phyloP scores from a whole-genome alignment of 1,139 yeast species.

The Kodamaea plutei region DNA sequence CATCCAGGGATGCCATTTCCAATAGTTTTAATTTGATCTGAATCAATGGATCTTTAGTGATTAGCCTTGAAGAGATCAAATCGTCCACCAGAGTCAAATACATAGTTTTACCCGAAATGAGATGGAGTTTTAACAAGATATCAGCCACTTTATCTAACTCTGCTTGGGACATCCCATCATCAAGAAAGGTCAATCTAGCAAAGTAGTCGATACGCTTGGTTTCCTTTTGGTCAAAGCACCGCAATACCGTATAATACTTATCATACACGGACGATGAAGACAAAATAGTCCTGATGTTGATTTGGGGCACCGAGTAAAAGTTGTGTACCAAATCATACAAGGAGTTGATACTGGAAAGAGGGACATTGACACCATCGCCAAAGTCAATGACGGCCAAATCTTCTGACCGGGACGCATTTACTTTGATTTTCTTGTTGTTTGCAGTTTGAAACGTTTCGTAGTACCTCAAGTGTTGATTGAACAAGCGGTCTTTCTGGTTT shows the following conservation, averaged over 20 bases:
- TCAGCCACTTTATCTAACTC: slow-evolving; percentile 10
- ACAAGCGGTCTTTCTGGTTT: background rate
- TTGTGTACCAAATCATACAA: slow-evolving; percentile 16
- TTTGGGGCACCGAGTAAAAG: slow-evolving; percentile 13
- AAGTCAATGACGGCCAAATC: slow-evolving; percentile 9
- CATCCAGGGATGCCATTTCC: background rate
- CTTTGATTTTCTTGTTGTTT: slow-evolving; percentile 5
- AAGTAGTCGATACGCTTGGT: slow-evolving; percentile 16
- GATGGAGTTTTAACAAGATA: slow-evolving; percentile 10
- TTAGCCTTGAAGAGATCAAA: slow-evolving; percentile 9
- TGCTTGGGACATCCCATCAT: slow-evolving; percentile 13
- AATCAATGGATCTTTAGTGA: background rate
- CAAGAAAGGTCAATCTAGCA: slow-evolving; percentile 16
- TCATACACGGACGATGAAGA: slow-evolving; percentile 5
- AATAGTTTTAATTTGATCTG: background rate
- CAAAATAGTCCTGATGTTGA: slow-evolving; percentile 14
- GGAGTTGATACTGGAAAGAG: slow-evolving; percentile 19
- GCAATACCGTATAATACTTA: slow-evolving; percentile 4
- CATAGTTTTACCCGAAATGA: slow-evolving; percentile 10
- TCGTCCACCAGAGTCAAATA: slow-evolving; percentile 16
- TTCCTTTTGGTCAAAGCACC: slow-evolving; percentile 2
- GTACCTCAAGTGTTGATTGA: slow-evolving; percentile 4
- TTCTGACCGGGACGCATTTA: background rate
- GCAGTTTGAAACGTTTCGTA: slow-evolving; percentile 3
- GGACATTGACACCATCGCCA: slow-evolving; percentile 6